Base-by-base conservation (phyloP, 305 asterid genomes). In the Fraxinus xanthoxyloides region DNA sequence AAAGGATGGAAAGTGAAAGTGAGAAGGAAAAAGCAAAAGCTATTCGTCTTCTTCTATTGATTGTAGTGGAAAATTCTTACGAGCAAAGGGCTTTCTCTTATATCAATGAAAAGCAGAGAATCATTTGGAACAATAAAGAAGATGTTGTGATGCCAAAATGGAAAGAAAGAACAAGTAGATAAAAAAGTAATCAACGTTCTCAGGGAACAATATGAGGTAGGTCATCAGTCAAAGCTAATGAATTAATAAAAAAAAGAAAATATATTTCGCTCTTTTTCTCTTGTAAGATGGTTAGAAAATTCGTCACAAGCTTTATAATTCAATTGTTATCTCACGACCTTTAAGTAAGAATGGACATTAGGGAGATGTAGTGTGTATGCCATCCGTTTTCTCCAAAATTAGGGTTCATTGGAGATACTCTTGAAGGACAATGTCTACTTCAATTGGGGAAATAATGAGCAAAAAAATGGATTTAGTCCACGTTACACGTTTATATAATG, bases 61-160 rank as follows among this genome's bases (percentile, higher is more conserved):
- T 74, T 74, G 75, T 80, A 76, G 85, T 76, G 77, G 85, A 56
- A 40, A 40, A 82, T 76, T 77, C 31, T 56, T 78, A 69, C 32
- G 70, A 81, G 85, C 17, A 54, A 38, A 79, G 74, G 79, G 69
- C 89, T 86, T 86, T 84, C 84, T 86, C 89, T 84, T 78, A 31
- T 61, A 84, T 74, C 87, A 82, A 84, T 79, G 79, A 85, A 83
- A 80, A 24, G 79, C 76, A 9, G 54, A 77, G 28, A 83, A 69
- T 72, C 76, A 43, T 9, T 77, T 21, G 24, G 73, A 56, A 23
- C 24, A 65, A 21, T 78, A 65, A 35, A 59, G 81, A 78, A 40
- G 48, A 78, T 35, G 21, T 3, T 24, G 31, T 63, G 72, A 19
- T 24, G 61, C 21, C 76, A 61, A 78, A 36, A 35, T 63, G 13